Evolutionary conservation across 352 stramenopile species (phyloP), one percentile per base, ranked within the genome.

Genomic region (Phytophthora sojae): DNA sequence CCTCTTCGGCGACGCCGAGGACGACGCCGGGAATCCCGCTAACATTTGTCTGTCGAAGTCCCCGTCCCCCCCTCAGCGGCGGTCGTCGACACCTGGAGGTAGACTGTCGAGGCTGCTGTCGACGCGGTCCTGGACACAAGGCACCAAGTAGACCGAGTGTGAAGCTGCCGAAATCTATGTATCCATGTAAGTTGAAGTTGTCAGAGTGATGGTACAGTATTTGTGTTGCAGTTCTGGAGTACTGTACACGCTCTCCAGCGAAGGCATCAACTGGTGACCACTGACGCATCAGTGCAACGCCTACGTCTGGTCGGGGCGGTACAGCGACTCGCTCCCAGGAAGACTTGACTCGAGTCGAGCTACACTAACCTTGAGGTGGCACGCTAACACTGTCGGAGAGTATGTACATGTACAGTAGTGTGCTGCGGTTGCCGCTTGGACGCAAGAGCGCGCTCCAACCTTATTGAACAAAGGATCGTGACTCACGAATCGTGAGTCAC

Each of bases 121-220:
- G 14, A 50, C 21, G 32, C 42, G 54, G 9, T 58, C 55, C 2
- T 64, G 63, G 63, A 64, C 44, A 37, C 47, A 49, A 17, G 21
- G 45, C 55, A 45, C 39, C 6, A 68, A 64, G 29, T 55, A 50
- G 60, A 30, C 12, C 9, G 17, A 63, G 8, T 37, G n/a, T 58
- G 37, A 23, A n/a, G 19, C 17, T 26, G 9, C 32, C 37, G 8
- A 11, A 59, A 26, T 57, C 44, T 6, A 57, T 61, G 61, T 61
- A 67, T 11, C 61, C 51, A 56, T 61, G 35, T 67, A 64, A 67
- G 25, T 67, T 67, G 64, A 72, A 72, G 64, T 72, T 62, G 21
- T 14, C 14, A 23, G 58, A 67, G 35, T 72, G 64, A 62, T 72
- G 57, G 64, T 72, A 50, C 29, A n/a, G n/a, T 21, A 21, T 21